Evolutionary conservation across 257 asterid genomes (phyloP), one percentile per base, ranked within the genome.

Genomic region (Solanum paucissectum): DNA sequence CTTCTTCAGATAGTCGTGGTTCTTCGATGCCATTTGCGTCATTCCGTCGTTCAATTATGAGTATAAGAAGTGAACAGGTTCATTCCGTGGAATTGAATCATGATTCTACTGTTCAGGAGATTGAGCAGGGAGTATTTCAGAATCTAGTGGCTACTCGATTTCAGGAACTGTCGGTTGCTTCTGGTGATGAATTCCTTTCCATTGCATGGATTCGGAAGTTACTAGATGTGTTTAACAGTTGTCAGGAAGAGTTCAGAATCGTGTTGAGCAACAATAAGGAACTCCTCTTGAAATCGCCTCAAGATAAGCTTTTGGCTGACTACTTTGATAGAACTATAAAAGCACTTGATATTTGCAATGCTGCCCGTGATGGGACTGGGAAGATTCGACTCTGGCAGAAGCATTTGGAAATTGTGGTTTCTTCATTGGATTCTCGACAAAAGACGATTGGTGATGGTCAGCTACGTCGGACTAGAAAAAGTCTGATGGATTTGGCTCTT

Each of bases 341-440:
- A 87, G 98, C 98, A 40, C 94, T 96, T 89, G 99, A 96, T 90
- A 95, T 96, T 55, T 92, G 94, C 89, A 96, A 96, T 75, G 96
- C 98, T 16, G 90, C 96, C 49, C 98, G 99, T 5, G 98, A 96
- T 84, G 99, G 98, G 27, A 90, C 95, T n/a, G 97, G 94, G 93
- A 93, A 89, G 77, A 88, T 96, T 86, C 94, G 96, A 20, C 87
- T 91, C 64, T 96, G 99, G 99, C 94, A 95, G 88, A 96, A 92
- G 84, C 95, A 94, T 83, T 82, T 94, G 84, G 99, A 95, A 58
- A 96, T 96, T 27, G 91, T 96, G 49, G 90, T 90, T 13, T 90
- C 93, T 20, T 98, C 98, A 13, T 87, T 96, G 88, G 95, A 92
- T 77, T 37, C 90, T 42, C 87, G 27, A 38, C 93, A 91, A 42